Base-by-base conservation (phyloP, 257 asterid genomes). In the Eucommia ulmoides region DNA sequence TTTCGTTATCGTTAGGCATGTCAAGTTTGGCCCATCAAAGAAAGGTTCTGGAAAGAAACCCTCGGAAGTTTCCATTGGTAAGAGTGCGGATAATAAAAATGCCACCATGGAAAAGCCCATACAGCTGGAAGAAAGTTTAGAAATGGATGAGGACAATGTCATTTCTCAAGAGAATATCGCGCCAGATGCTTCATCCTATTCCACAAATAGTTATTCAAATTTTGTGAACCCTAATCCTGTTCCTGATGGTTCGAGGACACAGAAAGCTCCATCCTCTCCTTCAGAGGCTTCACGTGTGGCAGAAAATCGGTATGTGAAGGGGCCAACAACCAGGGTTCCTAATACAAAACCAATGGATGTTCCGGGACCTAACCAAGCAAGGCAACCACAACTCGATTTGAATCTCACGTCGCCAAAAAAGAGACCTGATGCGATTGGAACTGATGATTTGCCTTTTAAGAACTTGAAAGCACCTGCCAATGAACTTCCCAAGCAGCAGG, bases 1-100 rank as follows among this genome's bases (percentile, higher is more conserved):
- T 17, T 85, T 49, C 54, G 19, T 80, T 14, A 60, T 89, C 33
- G 72, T 77, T 23, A 73, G 98, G 71, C 98, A 89, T 58, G 38
- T 66, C 60, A 89, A 82, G 69, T 82, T 68, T 49, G 96, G 98
- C 10, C 79, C 79, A 33, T 17, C 64, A 23, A 85, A 77, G 59
- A 76, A 66, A 47, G 78, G 85, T 15, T 57, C 78, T 1, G 74
- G 66, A 66, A 80, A 76, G 74, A 82, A 78, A 65, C 67, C 62
- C 51, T 59, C 77, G 25, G 48, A 33, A 19, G 60, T 63, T 35
- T 51, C 49, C 22, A 51, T 49, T 41, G 21, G 59, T n/a, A 33
- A 48, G 35, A 21, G 48, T 29, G 20, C 24, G 51, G 42, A 44
- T 47, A 51, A 55, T 41, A 57, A 47, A 42, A 45, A 19, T 23